These are phyloP conservation scores for Cucumis cinereus DNA, from an alignment of 306 rosid species.

Conservation along the genomic window DNA sequence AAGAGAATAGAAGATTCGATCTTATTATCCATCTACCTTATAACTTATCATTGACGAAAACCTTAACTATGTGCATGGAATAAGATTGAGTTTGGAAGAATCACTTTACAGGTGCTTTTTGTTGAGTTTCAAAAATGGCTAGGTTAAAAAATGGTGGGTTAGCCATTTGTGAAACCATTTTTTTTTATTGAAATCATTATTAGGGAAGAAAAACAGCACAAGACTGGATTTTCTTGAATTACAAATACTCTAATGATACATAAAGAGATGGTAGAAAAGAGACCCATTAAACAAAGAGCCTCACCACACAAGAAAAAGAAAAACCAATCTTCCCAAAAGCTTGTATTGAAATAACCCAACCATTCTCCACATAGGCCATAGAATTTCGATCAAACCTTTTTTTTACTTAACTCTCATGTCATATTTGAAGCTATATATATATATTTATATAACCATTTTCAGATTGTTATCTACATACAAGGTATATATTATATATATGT, in stretches of 20 bases:
- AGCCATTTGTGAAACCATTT: too few species aligned
- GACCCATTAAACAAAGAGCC: background rate
- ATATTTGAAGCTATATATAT: slow-evolving; percentile 1
- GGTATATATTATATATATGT: background rate
- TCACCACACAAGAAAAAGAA: slow-evolving; percentile 3
- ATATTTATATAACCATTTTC: too few species aligned
- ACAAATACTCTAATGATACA: background rate
- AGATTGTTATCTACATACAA: background rate
- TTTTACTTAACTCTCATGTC: background rate
- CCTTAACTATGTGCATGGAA: too few species aligned
- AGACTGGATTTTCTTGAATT: background rate
- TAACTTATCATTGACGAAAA: too few species aligned
- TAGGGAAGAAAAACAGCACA: background rate
- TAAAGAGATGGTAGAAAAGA: background rate
- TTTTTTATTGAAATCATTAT: too few species aligned
- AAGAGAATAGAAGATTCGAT: too few species aligned
- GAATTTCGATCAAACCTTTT: background rate
- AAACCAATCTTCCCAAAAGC: background rate
- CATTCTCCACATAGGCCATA: background rate
- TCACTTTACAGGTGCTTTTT: too few species aligned
- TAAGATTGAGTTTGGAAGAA: too few species aligned
- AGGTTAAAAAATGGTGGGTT: too few species aligned
- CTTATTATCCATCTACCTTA: too few species aligned
- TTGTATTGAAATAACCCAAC: background rate
- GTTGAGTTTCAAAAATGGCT: too few species aligned